A percentile compares a stretch with the other conserved stretches of the same genome.
These are phyloP conservation scores for Eucalyptus sp. DNA, from an alignment of 345 rosid genomes.

Conservation along the genomic window DNA sequence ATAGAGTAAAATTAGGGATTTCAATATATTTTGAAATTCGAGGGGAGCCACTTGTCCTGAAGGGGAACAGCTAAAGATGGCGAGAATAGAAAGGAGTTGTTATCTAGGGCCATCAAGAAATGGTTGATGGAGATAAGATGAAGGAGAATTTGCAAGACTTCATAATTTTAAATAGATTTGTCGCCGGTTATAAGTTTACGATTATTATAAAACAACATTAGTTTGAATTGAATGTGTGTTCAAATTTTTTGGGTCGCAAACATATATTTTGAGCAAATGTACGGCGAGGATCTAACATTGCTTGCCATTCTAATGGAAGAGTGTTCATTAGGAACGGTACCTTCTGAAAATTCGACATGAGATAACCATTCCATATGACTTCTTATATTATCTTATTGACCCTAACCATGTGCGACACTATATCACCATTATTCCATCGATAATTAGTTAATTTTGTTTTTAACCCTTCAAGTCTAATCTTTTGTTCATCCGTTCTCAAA, in stretches of 20 bases:
- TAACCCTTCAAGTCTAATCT: too few species aligned
- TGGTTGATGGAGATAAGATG: neutral
- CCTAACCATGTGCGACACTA: too few species aligned
- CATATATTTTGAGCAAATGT: neutral
- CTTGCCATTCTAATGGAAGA: too few species aligned
- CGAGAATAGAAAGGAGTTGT: neutral
- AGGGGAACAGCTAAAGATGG: neutral
- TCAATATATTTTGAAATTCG: neutral
- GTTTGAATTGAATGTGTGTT: neutral
- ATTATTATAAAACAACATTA: neutral
- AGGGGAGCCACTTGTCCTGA: neutral
- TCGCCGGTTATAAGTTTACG: neutral
- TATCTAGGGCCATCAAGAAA: neutral
- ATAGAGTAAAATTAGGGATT: neutral
- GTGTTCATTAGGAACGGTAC: accelerated
- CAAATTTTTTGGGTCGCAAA: neutral
- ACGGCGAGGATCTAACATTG: accelerated
- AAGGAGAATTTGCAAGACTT: neutral
- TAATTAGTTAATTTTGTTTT: too few species aligned
- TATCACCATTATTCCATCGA: too few species aligned
- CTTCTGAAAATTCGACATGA: too few species aligned
- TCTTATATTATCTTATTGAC: too few species aligned
- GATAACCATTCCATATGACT: accelerated
- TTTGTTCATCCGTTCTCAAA: accelerated
- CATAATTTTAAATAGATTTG: neutral